A percentile compares a stretch with the other conserved stretches of the same genome.
Conservation (phyloP, 2,329 filamentous ascomycete genomes). For the Aspergillus sp. region DNA sequence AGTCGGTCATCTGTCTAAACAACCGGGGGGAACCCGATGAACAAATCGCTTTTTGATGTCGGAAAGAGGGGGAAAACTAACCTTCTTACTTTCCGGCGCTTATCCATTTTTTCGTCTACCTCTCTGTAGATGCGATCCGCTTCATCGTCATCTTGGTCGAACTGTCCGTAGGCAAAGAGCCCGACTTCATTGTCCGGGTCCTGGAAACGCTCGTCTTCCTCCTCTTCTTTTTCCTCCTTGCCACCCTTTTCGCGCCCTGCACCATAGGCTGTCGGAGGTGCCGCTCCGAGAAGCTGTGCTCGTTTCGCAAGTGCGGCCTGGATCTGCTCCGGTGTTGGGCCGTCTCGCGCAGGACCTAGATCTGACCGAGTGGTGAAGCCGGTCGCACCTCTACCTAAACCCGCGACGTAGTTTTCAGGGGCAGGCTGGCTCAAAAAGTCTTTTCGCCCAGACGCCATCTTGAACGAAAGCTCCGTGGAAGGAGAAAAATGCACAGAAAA, state of each 20-base stretch:
- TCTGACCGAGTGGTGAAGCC: slow-evolving; percentile 97
- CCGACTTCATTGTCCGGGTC: slow-evolving; percentile 97
- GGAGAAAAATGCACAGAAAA: neutral
- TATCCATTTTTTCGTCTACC: slow-evolving; percentile 96
- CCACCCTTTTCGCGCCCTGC: slow-evolving; percentile 62
- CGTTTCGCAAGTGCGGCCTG: slow-evolving; percentile 95
- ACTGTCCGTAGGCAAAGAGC: slow-evolving; percentile 89
- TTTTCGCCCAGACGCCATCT: slow-evolving; percentile 60
- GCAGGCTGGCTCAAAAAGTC: slow-evolving; percentile 87
- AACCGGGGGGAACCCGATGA: slow-evolving; percentile 59
- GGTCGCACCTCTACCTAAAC: slow-evolving; percentile 94
- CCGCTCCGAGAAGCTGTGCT: slow-evolving; percentile 72
- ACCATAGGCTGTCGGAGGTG: slow-evolving; percentile 70
- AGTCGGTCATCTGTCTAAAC: slow-evolving; percentile 75
- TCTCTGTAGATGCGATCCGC: slow-evolving; percentile 93
- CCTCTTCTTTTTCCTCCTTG: slow-evolving; percentile 60
- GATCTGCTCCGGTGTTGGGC: slow-evolving; percentile 95
- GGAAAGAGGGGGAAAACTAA: slow-evolving; percentile 49
- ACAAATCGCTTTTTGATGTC: slow-evolving; percentile 49
- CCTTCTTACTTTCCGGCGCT: slow-evolving; percentile 78
- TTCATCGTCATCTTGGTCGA: slow-evolving; percentile 96
- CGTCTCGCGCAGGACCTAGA: slow-evolving; percentile 89
- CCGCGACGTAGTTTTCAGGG: slow-evolving; percentile 86
- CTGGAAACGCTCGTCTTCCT: slow-evolving; percentile 78
- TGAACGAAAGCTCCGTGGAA: slow-evolving; percentile 12